phyloP scores from a whole-genome alignment of 805 yeast genomes.

The Jamesozyma lodderae region DNA sequence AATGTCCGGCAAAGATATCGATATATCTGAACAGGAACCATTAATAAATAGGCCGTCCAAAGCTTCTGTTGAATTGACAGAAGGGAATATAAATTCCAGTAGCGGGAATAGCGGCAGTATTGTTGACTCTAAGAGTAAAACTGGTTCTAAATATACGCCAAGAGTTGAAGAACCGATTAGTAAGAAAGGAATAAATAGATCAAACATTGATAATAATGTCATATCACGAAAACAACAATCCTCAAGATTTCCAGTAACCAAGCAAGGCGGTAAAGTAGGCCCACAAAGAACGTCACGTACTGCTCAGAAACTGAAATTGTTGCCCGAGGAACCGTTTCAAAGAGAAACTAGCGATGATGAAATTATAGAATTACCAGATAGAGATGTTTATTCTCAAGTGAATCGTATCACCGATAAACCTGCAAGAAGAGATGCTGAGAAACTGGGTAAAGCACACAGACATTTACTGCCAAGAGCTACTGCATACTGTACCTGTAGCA shows the following conservation, averaged over 20 bases:
- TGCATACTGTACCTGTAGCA: slow-evolving; percentile 91
- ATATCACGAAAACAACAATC: not conserved
- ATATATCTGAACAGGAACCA: too few relatives aligned
- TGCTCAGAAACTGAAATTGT: slow-evolving; percentile 58
- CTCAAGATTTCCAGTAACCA: not conserved
- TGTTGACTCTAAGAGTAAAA: too few relatives aligned
- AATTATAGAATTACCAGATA: slow-evolving; percentile 13
- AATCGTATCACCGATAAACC: slow-evolving; percentile 75
- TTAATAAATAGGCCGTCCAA: too few relatives aligned
- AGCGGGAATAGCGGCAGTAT: too few relatives aligned
- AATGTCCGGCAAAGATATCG: too few relatives aligned
- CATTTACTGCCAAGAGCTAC: slow-evolving; percentile 86
- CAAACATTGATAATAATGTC: not conserved
- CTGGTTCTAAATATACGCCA: not conserved
- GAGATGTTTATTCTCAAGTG: slow-evolving; percentile 75
- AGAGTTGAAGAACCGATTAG: not conserved
- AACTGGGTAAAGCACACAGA: slow-evolving; percentile 68
- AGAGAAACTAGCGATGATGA: slow-evolving; percentile 7
- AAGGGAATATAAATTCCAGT: too few relatives aligned
- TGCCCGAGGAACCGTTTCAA: slow-evolving; percentile 48
- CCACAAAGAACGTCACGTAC: slow-evolving; percentile 71
- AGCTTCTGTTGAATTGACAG: too few relatives aligned
- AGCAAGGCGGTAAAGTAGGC: slow-evolving; percentile 28
- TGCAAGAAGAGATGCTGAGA: slow-evolving; percentile 89
- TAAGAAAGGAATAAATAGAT: not conserved